Conservation (phyloP, 495 filamentous ascomycete species). For the Monascus purpureus region DNA sequence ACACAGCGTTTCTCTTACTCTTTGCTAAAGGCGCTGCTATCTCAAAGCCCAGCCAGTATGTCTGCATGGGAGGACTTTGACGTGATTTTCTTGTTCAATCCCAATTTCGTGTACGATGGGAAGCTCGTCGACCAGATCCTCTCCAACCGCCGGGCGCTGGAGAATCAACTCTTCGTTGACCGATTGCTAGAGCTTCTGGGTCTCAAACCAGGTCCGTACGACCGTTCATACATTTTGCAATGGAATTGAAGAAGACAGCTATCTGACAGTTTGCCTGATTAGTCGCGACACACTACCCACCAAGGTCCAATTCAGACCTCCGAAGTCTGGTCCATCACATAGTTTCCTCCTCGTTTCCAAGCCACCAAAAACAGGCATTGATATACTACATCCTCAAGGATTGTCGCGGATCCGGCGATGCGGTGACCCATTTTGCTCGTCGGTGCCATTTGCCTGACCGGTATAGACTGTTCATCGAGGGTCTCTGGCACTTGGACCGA, state of each 20-base stretch:
- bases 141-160: constrained; percentile 44
- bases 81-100: constrained; percentile 46
- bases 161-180: constrained; percentile 61
- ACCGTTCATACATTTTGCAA: not conserved
- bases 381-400: constrained; percentile 73
- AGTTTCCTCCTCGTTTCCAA: constrained; percentile 39
- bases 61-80: constrained; percentile 43
- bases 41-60: too few relatives aligned
- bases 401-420: constrained; percentile 39
- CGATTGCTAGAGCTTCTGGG: constrained; percentile 55
- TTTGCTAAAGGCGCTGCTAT: too few relatives aligned
- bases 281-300: constrained; percentile 55
- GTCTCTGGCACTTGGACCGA: constrained; percentile 67
- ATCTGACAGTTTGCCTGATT: constrained; percentile 1
- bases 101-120: constrained; percentile 47
- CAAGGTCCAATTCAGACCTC: constrained; percentile 47
- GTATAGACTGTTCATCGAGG: constrained; percentile 63
- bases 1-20: not conserved
- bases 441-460: constrained; percentile 46
- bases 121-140: constrained; percentile 43
- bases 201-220: constrained; percentile 45
- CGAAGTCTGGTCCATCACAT: constrained; percentile 52
- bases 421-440: constrained; percentile 37
- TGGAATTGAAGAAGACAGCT: not conserved
- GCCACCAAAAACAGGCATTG: constrained; percentile 63